Conservation (phyloP, 805 yeast species). For the Monosporozyma aquatica region DNA sequence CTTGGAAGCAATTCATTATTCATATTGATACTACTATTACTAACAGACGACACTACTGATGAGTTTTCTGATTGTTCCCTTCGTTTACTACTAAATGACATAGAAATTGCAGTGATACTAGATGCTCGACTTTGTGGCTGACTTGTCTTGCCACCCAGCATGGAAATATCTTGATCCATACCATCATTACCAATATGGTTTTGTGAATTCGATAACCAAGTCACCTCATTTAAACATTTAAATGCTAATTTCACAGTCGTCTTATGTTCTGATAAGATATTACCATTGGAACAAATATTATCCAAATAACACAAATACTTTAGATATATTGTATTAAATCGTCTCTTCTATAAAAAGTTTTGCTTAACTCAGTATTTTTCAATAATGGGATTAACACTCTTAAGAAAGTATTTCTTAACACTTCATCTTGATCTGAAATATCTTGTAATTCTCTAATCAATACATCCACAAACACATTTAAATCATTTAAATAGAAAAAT, state of each 20-base stretch:
- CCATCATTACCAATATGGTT: background rate
- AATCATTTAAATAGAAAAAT: conserved; percentile 71
- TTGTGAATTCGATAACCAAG: conserved; percentile 24
- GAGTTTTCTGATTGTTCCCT: conserved; percentile 2
- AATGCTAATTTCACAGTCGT: conserved; percentile 37
- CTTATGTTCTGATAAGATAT: conserved; percentile 20
- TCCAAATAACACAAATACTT: conserved; percentile 33
- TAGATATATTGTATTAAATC: conserved; percentile 46
- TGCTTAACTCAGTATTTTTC: conserved; percentile 50
- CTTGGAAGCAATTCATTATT: background rate
- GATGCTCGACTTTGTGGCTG: conserved; percentile 17
- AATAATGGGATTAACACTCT: conserved; percentile 68
- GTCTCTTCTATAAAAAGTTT: conserved; percentile 47
- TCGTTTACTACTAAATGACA: conserved; percentile 8
- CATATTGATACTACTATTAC: background rate
- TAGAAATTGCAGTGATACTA: conserved; percentile 15
- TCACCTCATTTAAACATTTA: conserved; percentile 29
- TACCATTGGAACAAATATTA: conserved; percentile 19
- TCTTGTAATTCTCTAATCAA: conserved; percentile 71
- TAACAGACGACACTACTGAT: conserved; percentile 1
- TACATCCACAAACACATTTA: conserved; percentile 76
- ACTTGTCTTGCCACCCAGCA: background rate
- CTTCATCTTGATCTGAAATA: conserved; percentile 49
- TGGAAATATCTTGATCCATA: background rate
- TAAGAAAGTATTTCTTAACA: conserved; percentile 58